Conservation (phyloP, 208 protist species). For the Trypanosoma cruzi region DNA sequence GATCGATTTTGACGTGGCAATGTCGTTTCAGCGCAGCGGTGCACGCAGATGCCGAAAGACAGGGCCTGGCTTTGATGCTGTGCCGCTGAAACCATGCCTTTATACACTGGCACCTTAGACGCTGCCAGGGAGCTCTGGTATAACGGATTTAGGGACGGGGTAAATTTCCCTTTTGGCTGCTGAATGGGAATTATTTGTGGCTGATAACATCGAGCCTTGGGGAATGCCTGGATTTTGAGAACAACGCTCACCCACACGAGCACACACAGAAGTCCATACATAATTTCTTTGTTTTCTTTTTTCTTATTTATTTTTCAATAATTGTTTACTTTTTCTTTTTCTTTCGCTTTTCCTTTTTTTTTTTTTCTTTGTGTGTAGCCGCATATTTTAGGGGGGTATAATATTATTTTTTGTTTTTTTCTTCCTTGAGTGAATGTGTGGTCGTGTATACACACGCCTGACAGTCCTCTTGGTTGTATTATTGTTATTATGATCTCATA, state of each 20-base stretch:
- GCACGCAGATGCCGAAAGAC: slow-evolving; percentile 14
- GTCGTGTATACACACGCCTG: background rate
- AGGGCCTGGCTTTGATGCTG: slow-evolving; percentile 10
- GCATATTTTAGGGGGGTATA: too few relatives aligned
- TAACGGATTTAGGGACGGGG: too few relatives aligned
- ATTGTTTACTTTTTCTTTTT: slow-evolving; percentile 21
- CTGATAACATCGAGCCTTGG: too few relatives aligned
- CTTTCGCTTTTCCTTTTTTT: slow-evolving; percentile 18
- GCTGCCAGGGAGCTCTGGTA: too few relatives aligned
- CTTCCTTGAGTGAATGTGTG: background rate
- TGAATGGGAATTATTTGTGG: too few relatives aligned
- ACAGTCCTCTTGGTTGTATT: too few relatives aligned
- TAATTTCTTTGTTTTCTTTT: slow-evolving; percentile 20
- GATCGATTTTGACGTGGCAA: slow-evolving; percentile 12
- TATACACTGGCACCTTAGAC: too few relatives aligned
- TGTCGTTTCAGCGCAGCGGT: slow-evolving; percentile 18
- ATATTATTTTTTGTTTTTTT: too few relatives aligned
- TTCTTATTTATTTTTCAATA: slow-evolving; percentile 20
- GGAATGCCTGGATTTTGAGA: too few relatives aligned
- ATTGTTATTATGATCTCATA: too few relatives aligned
- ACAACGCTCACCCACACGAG: too few relatives aligned
- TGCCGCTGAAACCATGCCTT: slow-evolving; percentile 21
- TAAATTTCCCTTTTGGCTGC: too few relatives aligned
- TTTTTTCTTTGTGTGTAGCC: slow-evolving; percentile 15
- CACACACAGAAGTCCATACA: background rate